Evolutionary conservation across 805 yeast species (phyloP).

Genomic region (Pichia nanzhaoensis): DNA sequence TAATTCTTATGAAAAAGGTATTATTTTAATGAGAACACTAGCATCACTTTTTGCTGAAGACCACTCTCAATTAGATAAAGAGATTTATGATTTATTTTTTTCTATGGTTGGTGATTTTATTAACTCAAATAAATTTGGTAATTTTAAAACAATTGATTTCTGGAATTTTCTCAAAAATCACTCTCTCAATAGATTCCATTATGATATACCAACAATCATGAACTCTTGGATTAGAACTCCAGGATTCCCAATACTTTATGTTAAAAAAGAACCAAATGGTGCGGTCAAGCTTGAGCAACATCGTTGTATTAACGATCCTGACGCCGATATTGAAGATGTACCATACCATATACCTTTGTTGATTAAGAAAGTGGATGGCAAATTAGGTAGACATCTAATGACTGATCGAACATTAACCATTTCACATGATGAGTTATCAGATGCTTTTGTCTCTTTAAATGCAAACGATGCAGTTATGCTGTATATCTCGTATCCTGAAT

Average conservation of each 20-base stretch:
- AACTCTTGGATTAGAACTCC: conserved; percentile 56
- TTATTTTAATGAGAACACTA: conserved; percentile 47
- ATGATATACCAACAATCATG: conserved; percentile 44
- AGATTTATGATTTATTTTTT: conserved; percentile 28
- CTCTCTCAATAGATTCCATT: conserved; percentile 22
- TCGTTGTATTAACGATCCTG: conserved; percentile 28
- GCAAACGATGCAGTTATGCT: conserved; percentile 41
- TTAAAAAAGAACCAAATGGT: conserved; percentile 31
- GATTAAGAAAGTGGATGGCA: conserved; percentile 32
- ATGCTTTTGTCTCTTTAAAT: conserved; percentile 36
- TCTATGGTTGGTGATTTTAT: conserved; percentile 35
- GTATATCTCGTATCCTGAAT: conserved; percentile 40
- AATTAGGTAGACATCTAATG: conserved; percentile 34
- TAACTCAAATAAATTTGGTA: conserved; percentile 27
- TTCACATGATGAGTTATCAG: conserved; percentile 11
- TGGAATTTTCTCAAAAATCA: conserved; percentile 39
- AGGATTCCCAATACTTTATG: conserved; percentile 61
- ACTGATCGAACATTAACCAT: conserved; percentile 35
- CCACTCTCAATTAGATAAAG: conserved; percentile 22
- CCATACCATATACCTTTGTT: conserved; percentile 60
- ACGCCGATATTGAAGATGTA: conserved; percentile 40
- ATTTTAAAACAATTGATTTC: conserved; percentile 44
- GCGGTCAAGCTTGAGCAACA: conserved; percentile 38
- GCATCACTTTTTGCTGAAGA: conserved; percentile 34
- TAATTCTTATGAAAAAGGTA: conserved; percentile 53